Evolutionary conservation across 495 filamentous ascomycete genomes (phyloP).

Genomic region (Aspergillus leporis): DNA sequence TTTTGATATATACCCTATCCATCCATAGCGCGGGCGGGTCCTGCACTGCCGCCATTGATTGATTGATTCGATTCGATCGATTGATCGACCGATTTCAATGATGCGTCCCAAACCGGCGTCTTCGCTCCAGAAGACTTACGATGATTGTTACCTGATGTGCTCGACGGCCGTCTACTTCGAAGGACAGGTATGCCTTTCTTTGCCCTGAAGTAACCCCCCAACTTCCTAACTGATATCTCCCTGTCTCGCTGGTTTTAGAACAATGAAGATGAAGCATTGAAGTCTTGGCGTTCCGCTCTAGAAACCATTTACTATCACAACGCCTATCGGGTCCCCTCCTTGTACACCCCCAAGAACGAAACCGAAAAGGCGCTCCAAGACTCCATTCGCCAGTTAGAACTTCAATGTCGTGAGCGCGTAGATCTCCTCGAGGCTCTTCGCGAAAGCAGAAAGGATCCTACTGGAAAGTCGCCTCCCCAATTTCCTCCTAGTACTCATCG

Average conservation of each 20-base stretch:
- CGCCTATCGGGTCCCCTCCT: constrained; percentile 67
- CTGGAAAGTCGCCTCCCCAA: constrained; percentile 25
- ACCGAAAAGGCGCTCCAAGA: constrained; percentile 83
- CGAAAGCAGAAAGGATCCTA: constrained; percentile 67
- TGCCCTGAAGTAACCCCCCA: background rate
- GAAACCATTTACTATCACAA: constrained; percentile 90
- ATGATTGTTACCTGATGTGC: constrained; percentile 90
- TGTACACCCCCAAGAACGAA: constrained; percentile 73
- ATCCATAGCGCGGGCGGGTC: constrained; percentile 22
- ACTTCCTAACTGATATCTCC: background rate
- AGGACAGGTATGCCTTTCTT: constrained; percentile 62
- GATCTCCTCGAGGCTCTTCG: constrained; percentile 82
- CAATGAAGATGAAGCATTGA: constrained; percentile 88
- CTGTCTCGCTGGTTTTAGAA: constrained; percentile 54
- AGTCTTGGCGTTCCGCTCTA: constrained; percentile 88
- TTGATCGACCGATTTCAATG: constrained; percentile 42
- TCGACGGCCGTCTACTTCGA: constrained; percentile 96
- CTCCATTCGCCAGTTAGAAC: constrained; percentile 76
- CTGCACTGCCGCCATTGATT: constrained; percentile 18
- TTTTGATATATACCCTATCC: background rate
- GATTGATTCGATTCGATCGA: constrained; percentile 16
- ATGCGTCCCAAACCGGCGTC: constrained; percentile 79
- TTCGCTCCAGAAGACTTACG: constrained; percentile 93
- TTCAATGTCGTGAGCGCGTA: constrained; percentile 92
- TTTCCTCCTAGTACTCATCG: constrained; percentile 26